Conservation (phyloP, 495 filamentous ascomycete genomes). For the Cercophora newfieldiana region DNA sequence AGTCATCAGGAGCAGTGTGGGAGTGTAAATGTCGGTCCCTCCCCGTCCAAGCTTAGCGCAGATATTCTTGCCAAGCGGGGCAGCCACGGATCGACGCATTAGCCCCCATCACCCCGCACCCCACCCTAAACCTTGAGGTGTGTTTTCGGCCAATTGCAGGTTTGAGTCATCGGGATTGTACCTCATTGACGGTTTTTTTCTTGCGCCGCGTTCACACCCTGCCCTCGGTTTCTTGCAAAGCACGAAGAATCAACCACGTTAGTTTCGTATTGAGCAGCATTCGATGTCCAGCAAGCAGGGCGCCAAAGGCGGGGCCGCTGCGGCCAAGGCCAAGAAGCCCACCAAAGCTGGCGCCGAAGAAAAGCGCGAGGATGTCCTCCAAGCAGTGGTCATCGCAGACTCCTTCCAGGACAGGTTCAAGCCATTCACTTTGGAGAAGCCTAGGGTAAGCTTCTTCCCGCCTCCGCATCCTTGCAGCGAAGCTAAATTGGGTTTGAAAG, state of each 20-base stretch:
- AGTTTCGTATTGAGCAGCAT: not conserved
- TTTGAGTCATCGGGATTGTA: not conserved
- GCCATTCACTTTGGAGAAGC: constrained; percentile 85
- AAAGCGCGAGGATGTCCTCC: constrained; percentile 82
- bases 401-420: constrained; percentile 88
- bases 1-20: too few relatives aligned
- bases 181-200: not conserved
- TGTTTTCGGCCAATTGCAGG: not conserved
- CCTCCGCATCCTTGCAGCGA: not conserved
- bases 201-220: not conserved
- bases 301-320: constrained; percentile 42
- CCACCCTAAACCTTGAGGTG: not conserved
- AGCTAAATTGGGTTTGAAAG: constrained; percentile 42
- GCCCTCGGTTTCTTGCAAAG: not conserved
- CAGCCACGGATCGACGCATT: not conserved
- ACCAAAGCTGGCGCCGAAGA: constrained; percentile 50
- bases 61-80: not conserved
- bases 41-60: too few relatives aligned
- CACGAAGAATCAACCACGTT: not conserved
- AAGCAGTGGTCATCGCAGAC: constrained; percentile 92
- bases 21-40: too few relatives aligned
- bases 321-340: constrained; percentile 58
- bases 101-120: constrained; percentile 1
- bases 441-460: constrained; percentile 63
- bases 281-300: constrained; percentile 50